Evolutionary conservation across 2,329 filamentous ascomycete species (phyloP), one percentile per base, ranked within the genome.

Genomic region (Aspergillus candidus): DNA sequence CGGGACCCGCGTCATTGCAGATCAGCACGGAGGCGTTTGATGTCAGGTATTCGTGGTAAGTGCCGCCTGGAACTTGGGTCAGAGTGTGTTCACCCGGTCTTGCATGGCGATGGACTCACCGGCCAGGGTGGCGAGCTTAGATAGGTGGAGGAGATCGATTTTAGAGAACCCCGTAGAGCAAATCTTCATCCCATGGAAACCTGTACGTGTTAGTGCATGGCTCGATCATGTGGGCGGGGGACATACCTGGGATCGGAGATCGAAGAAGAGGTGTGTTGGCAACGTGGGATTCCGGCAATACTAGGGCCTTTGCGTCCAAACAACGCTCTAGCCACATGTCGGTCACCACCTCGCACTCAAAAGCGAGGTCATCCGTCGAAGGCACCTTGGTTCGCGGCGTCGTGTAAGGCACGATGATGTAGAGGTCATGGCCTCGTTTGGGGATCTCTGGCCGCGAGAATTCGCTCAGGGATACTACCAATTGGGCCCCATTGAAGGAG

Each of bases 291-390:
- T 74, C 70, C 4, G 89, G 88, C 27, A 84, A 72, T 37, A 88
- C 74, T 54, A 91, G 78, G 18, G 69, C 71, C 64, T 87, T 93
- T 51, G 80, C 79, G 61, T 90, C 82, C 32, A 98, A 72, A 62
- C 91, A 97, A 38, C 82, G 80, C 68, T 98, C 93, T 41, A 98
- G 76, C 78, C 91, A 98, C 75, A 93, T 94, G 60, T 95, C 89
- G 10, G 89, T 97, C 29, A 94, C 82, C 11, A 74, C 59, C 38
- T 73, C 64, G 43, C 73, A 70, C 50, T 70, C 66, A 15, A 66
- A 64, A 1, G 62, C 66, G 43, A 67, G 54, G 35, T 69, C 65
- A 38, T 69, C 66, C 2, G 65, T 66, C 2, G 62, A 67, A 15
- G 67, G 66, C 18, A 67, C 49, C 4, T 62, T 49, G 3, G 57